A percentile compares a stretch with the other conserved stretches of the same genome.
phyloP scores from a whole-genome alignment of 1,139 yeast species.

The Blastobotrys malaysiensis region DNA sequence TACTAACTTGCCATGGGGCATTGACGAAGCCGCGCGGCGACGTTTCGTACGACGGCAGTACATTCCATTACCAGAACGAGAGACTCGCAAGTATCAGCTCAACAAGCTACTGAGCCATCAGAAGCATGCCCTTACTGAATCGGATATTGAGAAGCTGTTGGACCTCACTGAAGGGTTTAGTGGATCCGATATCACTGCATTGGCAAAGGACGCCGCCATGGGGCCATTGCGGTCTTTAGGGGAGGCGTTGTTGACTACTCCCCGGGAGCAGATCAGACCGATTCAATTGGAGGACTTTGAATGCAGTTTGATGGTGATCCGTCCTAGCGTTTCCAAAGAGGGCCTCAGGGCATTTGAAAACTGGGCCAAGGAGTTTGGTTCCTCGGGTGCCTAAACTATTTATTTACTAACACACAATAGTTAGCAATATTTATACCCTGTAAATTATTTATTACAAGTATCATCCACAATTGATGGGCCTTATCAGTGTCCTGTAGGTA shows the following conservation, averaged over 20 bases:
- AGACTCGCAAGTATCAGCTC: constrained; percentile 72
- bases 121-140: constrained; percentile 57
- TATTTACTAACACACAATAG: neutral
- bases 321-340: constrained; percentile 88
- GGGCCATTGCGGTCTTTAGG: constrained; percentile 92
- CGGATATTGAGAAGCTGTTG: constrained; percentile 57
- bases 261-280: constrained; percentile 81
- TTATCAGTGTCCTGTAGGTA: too few species aligned
- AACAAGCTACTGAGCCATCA: constrained; percentile 66
- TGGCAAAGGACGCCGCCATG: constrained; percentile 98
- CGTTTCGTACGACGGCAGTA: constrained; percentile 90
- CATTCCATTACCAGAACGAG: constrained; percentile 88
- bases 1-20: constrained; percentile 95
- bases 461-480: too few species aligned
- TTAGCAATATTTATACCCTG: neutral
- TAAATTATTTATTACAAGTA: neutral
- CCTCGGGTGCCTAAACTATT: constrained; percentile 61
- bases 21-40: constrained; percentile 96
- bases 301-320: constrained; percentile 70
- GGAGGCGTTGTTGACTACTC: constrained; percentile 76
- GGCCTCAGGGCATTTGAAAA: constrained; percentile 76
- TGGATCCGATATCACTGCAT: constrained; percentile 91
- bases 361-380: constrained; percentile 88
- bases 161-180: constrained; percentile 73
- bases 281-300: constrained; percentile 71